Evolutionary conservation across 768 basidiomycete species (phyloP), one percentile per base, ranked within the genome.

Genomic region (Lentinula sp.): DNA sequence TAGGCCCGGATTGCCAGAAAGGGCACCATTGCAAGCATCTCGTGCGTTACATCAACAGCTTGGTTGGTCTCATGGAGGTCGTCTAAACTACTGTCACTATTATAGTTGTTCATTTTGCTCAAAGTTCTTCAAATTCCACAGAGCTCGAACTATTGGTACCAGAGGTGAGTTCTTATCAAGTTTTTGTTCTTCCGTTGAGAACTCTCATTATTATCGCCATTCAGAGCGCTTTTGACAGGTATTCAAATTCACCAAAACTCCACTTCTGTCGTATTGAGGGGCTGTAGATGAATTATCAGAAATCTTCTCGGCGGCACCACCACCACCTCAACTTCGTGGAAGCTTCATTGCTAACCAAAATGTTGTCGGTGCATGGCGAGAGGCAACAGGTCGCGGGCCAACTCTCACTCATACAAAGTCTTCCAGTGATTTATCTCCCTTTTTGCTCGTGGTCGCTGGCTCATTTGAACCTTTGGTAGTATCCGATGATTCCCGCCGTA

Each of bases 1-100:
- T 35, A 59, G 43, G 46, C 35, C 57, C 57, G 2, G 57, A 49
- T 40, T 45, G 49, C 28, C 57, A 48, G 45, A 59, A 59, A 37
- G 57, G 57, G 7, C 43, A 59, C 15, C 57, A 59, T 37, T 59
- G 57, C 57, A 59, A 59, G 37, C 57, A 59, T 40, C 43, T 59
- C 7, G 57, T 37, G 31, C 11, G 57, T 49, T 18, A 53, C 7
- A 13, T 15, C 50, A 39, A 13, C 32, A 5, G 5, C n/a, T 5
- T 7, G 50, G 21, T 4, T 11, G 10, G 31, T 49, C 10, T 9
- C 31, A 49, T 49, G 7, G 10, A 13, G 39, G 39, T 16, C 23
- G 13, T 15, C 50, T 51, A 5, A 51, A 13, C 6, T 15, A 16
- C 50, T 32, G 9, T 1, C 31, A 35, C 15, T 37, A 18, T 32